phyloP scores from a whole-genome alignment of 495 filamentous ascomycete species.

The Talaromyces liani region DNA sequence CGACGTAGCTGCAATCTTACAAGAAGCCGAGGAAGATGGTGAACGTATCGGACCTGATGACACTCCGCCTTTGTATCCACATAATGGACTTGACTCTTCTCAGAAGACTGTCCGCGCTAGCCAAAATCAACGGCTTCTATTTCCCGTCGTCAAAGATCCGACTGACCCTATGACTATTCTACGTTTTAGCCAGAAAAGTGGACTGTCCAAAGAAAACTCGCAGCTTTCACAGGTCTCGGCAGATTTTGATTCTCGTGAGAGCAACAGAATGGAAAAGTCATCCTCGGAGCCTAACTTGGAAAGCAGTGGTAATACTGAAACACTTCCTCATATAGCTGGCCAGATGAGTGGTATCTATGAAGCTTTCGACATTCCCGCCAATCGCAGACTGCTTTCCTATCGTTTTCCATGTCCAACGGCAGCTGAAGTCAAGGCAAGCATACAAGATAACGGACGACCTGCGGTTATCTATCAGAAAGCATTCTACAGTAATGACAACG shows the following conservation, averaged over 20 bases:
- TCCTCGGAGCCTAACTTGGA: background rate
- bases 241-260: background rate
- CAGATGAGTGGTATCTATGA: conserved; percentile 15
- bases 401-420: conserved; percentile 19
- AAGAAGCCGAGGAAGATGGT: background rate
- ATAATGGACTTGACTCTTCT: conserved; percentile 6
- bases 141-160: conserved; percentile 74
- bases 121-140: conserved; percentile 42
- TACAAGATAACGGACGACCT: conserved; percentile 31
- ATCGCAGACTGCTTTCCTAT: conserved; percentile 18
- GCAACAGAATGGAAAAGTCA: background rate
- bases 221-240: conserved; percentile 18
- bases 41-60: background rate
- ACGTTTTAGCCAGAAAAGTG: conserved; percentile 61
- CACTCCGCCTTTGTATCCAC: background rate
- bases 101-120: conserved; percentile 8
- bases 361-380: conserved; percentile 22
- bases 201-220: conserved; percentile 29
- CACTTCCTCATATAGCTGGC: background rate
- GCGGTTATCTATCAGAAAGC: conserved; percentile 75
- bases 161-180: conserved; percentile 55
- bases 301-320: background rate
- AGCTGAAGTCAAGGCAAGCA: conserved; percentile 22
- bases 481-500: conserved; percentile 77
- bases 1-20: background rate